phyloP scores from a whole-genome alignment of 176 grass and related monocot genomes.

The Elymus sibiricus region DNA sequence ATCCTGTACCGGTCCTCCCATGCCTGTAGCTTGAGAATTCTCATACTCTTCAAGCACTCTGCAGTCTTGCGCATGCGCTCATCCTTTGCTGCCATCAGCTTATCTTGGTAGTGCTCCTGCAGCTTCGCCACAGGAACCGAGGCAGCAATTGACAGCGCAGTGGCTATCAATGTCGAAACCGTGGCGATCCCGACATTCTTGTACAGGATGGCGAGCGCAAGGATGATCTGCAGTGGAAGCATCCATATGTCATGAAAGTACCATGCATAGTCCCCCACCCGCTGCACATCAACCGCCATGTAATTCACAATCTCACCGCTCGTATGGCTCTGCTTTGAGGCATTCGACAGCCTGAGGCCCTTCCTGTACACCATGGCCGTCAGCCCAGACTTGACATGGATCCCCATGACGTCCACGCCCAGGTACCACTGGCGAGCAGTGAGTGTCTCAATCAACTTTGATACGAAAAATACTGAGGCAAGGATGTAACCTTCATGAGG shows the following conservation, averaged over 20 bases:
- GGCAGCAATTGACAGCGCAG: slow-evolving; percentile 68
- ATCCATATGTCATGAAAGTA: slow-evolving; percentile 99
- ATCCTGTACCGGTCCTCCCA: slow-evolving; percentile 88
- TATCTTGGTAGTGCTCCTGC: slow-evolving; percentile 94
- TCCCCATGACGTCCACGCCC: slow-evolving; percentile 97
- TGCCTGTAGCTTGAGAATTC: slow-evolving; percentile 87
- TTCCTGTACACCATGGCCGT: slow-evolving; percentile 95
- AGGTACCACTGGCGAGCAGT: slow-evolving; percentile 93
- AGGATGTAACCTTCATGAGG: slow-evolving; percentile 90
- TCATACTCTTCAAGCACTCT: slow-evolving; percentile 91
- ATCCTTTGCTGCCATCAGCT: slow-evolving; percentile 95
- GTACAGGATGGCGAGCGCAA: slow-evolving; percentile 90
- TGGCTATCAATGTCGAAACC: slow-evolving; percentile 70
- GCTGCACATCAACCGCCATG: slow-evolving; percentile 98
- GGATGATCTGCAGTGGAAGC: slow-evolving; percentile 93
- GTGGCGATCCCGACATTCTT: slow-evolving; percentile 76
- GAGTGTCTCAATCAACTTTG: slow-evolving; percentile 77
- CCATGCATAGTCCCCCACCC: slow-evolving; percentile 96
- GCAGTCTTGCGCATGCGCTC: slow-evolving; percentile 95
- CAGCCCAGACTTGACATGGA: slow-evolving; percentile 91
- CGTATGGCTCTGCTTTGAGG: slow-evolving; percentile 74
- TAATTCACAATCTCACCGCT: slow-evolving; percentile 99
- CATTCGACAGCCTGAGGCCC: slow-evolving; percentile 80
- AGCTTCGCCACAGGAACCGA: slow-evolving; percentile 87
- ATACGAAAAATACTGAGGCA: slow-evolving; percentile 71